These are phyloP conservation scores for Sporothrix dimorphospora DNA, from an alignment of 2,329 filamentous ascomycete species.

Conservation along the genomic window DNA sequence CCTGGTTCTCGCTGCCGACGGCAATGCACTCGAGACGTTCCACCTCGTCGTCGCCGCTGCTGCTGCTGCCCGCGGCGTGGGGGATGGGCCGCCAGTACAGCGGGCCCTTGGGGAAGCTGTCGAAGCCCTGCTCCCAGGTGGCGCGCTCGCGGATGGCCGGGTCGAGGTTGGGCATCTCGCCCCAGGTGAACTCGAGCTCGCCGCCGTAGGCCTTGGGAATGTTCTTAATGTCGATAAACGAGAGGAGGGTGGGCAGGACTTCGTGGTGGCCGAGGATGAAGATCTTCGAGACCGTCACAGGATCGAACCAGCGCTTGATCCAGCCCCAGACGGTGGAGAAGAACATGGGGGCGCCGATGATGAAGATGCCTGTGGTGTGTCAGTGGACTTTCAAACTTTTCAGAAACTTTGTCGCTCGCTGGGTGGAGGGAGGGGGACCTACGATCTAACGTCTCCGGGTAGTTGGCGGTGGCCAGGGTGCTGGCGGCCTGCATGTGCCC, in stretches of 20 bases:
- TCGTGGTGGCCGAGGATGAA: slow-evolving; percentile 79
- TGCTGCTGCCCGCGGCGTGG: not conserved
- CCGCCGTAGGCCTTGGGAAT: slow-evolving; percentile 92
- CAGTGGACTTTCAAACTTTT: too few relatives aligned
- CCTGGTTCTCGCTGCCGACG: slow-evolving; percentile 52
- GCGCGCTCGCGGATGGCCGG: slow-evolving; percentile 55
- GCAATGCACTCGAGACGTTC: slow-evolving; percentile 56
- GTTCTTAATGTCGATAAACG: slow-evolving; percentile 79
- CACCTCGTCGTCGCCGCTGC: slow-evolving; percentile 42
- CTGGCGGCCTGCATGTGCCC: slow-evolving; percentile 91
- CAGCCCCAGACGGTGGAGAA: slow-evolving; percentile 94
- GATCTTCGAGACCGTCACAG: slow-evolving; percentile 93
- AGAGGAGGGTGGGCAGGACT: slow-evolving; percentile 73
- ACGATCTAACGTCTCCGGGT: slow-evolving; percentile 88
- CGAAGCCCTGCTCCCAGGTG: slow-evolving; percentile 56
- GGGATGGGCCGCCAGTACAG: slow-evolving; percentile 57
- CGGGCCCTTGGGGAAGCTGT: slow-evolving; percentile 60
- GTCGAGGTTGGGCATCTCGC: slow-evolving; percentile 75
- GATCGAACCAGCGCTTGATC: slow-evolving; percentile 95
- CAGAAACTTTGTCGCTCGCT: too few relatives aligned
- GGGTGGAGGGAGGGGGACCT: not conserved
- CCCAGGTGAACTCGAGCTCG: slow-evolving; percentile 79
- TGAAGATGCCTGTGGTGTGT: slow-evolving; percentile 39
- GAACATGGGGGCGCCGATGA: slow-evolving; percentile 88
- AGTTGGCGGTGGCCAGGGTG: slow-evolving; percentile 86